Conservation (phyloP, 2,329 filamentous ascomycete genomes). For the Aspergillus versicolor region DNA sequence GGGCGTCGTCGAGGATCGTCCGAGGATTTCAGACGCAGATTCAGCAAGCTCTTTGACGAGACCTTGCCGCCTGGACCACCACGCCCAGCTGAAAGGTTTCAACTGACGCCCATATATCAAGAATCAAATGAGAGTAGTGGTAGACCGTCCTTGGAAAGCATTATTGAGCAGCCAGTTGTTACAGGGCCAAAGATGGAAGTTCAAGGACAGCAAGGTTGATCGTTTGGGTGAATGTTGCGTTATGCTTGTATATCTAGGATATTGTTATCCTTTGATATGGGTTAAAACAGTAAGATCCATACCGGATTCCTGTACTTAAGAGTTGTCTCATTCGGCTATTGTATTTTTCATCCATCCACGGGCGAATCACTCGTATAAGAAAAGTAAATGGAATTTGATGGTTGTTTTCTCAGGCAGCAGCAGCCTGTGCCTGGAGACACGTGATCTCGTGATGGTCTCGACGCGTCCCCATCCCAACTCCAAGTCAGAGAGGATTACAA, state of each 20-base stretch:
- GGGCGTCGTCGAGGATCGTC: conserved; percentile 29
- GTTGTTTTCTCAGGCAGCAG: conserved; percentile 8
- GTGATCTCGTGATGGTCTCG: conserved; percentile 37
- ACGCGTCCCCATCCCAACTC: conserved; percentile 29
- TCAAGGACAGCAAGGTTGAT: background rate
- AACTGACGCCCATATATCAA: conserved; percentile 20
- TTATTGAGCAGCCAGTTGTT: background rate
- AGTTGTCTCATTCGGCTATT: background rate
- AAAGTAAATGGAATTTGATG: background rate
- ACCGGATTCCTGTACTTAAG: background rate
- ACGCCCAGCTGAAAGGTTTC: conserved; percentile 24
- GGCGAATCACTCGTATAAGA: background rate
- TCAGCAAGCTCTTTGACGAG: conserved; percentile 35
- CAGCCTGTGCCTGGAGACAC: conserved; percentile 21
- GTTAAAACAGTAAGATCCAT: conserved; percentile 1
- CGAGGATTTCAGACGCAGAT: conserved; percentile 32
- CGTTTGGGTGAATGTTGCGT: background rate
- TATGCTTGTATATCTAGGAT: conserved; percentile 12
- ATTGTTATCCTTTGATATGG: conserved; percentile 11
- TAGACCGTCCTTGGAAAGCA: background rate
- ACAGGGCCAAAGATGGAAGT: background rate
- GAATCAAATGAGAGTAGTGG: conserved; percentile 9
- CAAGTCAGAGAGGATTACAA: background rate
- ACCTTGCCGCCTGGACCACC: conserved; percentile 23
- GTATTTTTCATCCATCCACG: background rate